phyloP scores from a whole-genome alignment of 306 rosid genomes.

The Lupinus albus region DNA sequence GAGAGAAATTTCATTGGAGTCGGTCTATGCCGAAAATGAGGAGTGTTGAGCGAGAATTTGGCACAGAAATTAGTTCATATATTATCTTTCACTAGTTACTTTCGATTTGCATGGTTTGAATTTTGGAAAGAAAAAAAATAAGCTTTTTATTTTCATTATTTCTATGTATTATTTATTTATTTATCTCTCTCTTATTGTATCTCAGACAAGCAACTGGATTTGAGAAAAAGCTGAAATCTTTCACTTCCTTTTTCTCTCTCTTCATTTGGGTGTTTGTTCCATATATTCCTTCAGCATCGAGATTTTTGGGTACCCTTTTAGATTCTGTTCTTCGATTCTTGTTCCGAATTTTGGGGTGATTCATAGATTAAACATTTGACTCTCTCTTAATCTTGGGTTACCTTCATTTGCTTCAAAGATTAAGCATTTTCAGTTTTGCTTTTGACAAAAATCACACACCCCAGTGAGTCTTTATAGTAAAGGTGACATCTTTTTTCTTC shows the following conservation, averaged over 20 bases:
- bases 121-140: conserved; percentile 39
- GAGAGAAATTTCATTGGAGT: conserved; percentile 54
- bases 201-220: conserved; percentile 60
- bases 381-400: conserved; percentile 36
- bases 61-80: conserved; percentile 47
- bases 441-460: background rate
- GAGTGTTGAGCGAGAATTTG: conserved; percentile 72
- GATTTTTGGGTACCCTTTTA: conserved; percentile 41
- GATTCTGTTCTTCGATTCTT: conserved; percentile 29
- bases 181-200: conserved; percentile 3
- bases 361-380: conserved; percentile 33
- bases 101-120: conserved; percentile 65
- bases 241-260: conserved; percentile 36
- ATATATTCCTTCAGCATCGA: conserved; percentile 36
- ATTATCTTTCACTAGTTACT: conserved; percentile 40
- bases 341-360: conserved; percentile 25
- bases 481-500: too few species aligned
- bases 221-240: conserved; percentile 54
- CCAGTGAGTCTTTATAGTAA: too few species aligned
- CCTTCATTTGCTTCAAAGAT: conserved; percentile 40
- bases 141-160: background rate
- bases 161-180: background rate
- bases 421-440: background rate
- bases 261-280: conserved; percentile 48
- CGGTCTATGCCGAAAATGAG: conserved; percentile 56